phyloP scores from a whole-genome alignment of 805 yeast genomes.

The Hanseniaspora nectarophila region DNA sequence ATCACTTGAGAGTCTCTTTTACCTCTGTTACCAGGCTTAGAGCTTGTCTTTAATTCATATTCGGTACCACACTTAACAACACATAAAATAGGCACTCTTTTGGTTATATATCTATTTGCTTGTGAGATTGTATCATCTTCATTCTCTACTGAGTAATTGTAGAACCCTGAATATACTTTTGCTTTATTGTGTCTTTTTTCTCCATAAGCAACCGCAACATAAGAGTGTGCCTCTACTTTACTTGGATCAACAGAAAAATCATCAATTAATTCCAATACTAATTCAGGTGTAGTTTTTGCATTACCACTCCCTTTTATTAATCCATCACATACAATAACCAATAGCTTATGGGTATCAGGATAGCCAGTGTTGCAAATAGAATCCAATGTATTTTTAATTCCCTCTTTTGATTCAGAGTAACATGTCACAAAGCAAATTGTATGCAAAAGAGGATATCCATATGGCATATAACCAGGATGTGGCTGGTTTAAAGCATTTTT shows the following conservation, averaged over 20 bases:
- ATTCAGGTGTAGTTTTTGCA: conserved; percentile 77
- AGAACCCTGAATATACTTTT: conserved; percentile 87
- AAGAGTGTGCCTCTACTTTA: conserved; percentile 69
- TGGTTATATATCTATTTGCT: conserved; percentile 52
- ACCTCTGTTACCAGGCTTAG: conserved; percentile 89
- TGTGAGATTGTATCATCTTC: conserved; percentile 58
- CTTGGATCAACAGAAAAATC: conserved; percentile 61
- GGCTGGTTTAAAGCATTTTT: conserved; percentile 86
- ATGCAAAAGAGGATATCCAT: conserved; percentile 65
- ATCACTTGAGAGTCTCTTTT: conserved; percentile 90
- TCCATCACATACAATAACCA: conserved; percentile 86
- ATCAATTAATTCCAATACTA: conserved; percentile 75
- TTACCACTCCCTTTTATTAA: conserved; percentile 90
- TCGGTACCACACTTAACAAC: conserved; percentile 86
- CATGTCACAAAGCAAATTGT: conserved; percentile 75
- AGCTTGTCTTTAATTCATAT: conserved; percentile 46
- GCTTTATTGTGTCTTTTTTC: conserved; percentile 95
- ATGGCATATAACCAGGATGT: conserved; percentile 78
- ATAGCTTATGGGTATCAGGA: conserved; percentile 86
- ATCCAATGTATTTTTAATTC: conserved; percentile 77
- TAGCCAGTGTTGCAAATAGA: conserved; percentile 90
- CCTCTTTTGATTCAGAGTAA: conserved; percentile 83
- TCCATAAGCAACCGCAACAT: conserved; percentile 93
- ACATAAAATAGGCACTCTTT: conserved; percentile 65
- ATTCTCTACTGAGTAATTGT: conserved; percentile 40